Percentiles rank a stretch among this genome's conserved stretches.
Conservation (phyloP, 23 red algal genomes). For the Agarophyton chilense region DNA sequence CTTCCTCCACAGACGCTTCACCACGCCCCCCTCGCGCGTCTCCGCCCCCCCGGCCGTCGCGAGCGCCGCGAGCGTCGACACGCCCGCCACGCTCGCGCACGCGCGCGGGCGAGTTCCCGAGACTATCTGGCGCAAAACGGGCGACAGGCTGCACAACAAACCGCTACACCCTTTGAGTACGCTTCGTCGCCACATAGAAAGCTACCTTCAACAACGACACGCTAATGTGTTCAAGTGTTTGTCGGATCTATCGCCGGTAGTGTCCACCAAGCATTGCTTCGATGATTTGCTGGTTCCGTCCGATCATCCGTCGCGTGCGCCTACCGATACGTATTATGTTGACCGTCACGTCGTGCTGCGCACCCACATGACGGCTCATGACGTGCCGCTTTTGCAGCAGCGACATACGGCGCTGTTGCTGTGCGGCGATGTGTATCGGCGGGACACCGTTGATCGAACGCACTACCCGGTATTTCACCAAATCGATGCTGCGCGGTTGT, state of each 20-base stretch:
- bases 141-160: constrained; percentile 24
- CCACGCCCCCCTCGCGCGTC: not conserved
- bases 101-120: constrained; percentile 40
- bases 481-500: constrained; percentile 83
- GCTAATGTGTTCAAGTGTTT: not conserved
- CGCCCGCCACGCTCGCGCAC: not conserved
- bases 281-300: constrained; percentile 85
- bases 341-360: constrained; percentile 77
- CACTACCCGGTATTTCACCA: constrained; percentile 99
- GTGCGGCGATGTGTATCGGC: constrained; percentile 94
- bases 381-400: constrained; percentile 53
- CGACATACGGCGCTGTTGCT: constrained; percentile 73
- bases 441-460: constrained; percentile 90
- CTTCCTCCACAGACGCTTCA: not conserved
- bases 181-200: constrained; percentile 42
- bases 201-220: constrained; percentile 26
- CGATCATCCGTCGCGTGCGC: constrained; percentile 75
- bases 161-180: constrained; percentile 54
- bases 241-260: constrained; percentile 61
- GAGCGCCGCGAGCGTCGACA: too few relatives aligned
- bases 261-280: constrained; percentile 75
- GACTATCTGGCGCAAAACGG: constrained; percentile 51
- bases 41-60: not conserved
- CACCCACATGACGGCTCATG: constrained; percentile 97
- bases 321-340: constrained; percentile 96